Evolutionary conservation across 495 filamentous ascomycete species (phyloP).

Genomic region (Penicillium ochrochloron): DNA sequence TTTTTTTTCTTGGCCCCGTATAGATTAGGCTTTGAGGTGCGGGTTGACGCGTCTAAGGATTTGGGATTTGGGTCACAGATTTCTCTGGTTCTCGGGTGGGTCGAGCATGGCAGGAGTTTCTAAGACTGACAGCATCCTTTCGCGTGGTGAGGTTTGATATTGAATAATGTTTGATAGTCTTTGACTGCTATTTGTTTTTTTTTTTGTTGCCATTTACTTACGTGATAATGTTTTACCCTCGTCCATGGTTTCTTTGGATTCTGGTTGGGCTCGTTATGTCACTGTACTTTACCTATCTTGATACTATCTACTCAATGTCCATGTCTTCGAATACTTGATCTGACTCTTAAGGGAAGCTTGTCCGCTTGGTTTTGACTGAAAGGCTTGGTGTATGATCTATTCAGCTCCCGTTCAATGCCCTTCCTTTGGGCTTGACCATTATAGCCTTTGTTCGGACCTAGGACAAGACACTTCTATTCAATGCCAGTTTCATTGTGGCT

Average conservation of each 20-base stretch:
- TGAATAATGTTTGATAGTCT: constrained; percentile 20
- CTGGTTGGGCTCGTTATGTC: constrained; percentile 9
- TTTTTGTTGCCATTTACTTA: constrained; percentile 22
- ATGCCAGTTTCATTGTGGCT: neutral
- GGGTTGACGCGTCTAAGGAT: constrained; percentile 14
- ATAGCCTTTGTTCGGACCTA: neutral
- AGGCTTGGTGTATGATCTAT: neutral
- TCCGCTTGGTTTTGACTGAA: neutral
- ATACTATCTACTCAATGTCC: constrained; percentile 6
- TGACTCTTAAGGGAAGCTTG: neutral
- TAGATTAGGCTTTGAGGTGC: constrained; percentile 22
- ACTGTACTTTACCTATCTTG: constrained; percentile 24
- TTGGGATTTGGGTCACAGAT: constrained; percentile 21
- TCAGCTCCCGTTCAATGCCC: neutral
- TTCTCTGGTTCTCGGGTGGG: constrained; percentile 31
- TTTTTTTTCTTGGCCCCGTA: constrained; percentile 16
- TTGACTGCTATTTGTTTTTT: constrained; percentile 11
- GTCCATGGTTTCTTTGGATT: constrained; percentile 6
- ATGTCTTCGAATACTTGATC: neutral
- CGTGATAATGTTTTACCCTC: constrained; percentile 26
- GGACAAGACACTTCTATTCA: neutral
- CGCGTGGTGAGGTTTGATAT: constrained; percentile 22
- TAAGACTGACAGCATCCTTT: constrained; percentile 40
- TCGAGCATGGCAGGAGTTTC: constrained; percentile 51
- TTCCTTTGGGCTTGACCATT: neutral